Conservation (phyloP, 2,329 filamentous ascomycete genomes). For the Eurotiales sp. region DNA sequence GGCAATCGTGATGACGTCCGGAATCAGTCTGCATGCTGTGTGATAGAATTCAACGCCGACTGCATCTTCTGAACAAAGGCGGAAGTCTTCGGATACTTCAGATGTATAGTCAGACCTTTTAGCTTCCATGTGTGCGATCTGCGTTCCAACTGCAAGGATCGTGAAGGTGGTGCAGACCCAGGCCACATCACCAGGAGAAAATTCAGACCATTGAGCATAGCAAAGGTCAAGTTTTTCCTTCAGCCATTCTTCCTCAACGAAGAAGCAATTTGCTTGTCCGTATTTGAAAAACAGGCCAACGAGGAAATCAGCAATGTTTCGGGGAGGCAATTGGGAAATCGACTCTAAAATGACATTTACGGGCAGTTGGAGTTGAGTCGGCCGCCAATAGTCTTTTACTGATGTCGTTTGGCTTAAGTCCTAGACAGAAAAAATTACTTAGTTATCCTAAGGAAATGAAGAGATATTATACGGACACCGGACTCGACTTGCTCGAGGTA, state of each 20-base stretch:
- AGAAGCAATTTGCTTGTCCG: constrained; percentile 42
- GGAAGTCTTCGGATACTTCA: too few species aligned
- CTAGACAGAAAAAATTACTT: too few species aligned
- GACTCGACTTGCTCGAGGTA: too few species aligned
- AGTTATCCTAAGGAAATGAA: too few species aligned
- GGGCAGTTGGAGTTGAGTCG: constrained; percentile 36
- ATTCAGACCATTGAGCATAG: constrained; percentile 31
- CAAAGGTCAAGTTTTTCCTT: constrained; percentile 34
- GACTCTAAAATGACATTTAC: constrained; percentile 29
- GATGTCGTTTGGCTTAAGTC: constrained; percentile 33
- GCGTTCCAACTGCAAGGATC: constrained; percentile 41
- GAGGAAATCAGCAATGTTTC: constrained; percentile 41
- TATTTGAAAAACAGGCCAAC: constrained; percentile 43
- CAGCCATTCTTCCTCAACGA: constrained; percentile 40
- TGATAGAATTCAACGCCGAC: constrained; percentile 56
- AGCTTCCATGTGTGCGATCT: constrained; percentile 44
- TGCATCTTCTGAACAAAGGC: too few species aligned
- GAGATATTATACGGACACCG: too few species aligned
- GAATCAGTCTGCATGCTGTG: constrained; percentile 51
- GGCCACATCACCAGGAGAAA: constrained; percentile 35
- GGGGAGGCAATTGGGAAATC: constrained; percentile 41
- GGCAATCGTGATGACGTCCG: constrained; percentile 54
- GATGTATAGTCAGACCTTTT: too few species aligned
- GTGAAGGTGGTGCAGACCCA: constrained; percentile 39
- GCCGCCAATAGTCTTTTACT: constrained; percentile 40